Percentiles rank a stretch among this genome's conserved stretches.
These are phyloP conservation scores for Talaromyces ruber DNA, from an alignment of 495 filamentous ascomycete genomes.

Conservation along the genomic window DNA sequence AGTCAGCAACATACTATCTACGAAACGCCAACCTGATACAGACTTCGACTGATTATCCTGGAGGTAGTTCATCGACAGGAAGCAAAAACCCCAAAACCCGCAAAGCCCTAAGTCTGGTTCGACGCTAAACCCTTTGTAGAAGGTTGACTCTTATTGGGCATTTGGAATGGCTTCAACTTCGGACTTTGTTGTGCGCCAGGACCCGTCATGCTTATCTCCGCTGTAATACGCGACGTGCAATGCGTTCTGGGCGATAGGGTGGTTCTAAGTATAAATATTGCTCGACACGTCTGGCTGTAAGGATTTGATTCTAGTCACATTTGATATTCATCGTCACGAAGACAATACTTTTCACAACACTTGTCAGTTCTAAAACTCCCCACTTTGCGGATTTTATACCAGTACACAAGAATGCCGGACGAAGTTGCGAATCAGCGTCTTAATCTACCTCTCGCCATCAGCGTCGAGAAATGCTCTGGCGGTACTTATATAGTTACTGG, in stretches of 20 bases:
- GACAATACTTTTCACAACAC: neutral
- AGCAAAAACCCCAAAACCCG: no score
- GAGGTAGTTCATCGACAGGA: no score
- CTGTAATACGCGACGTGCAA: neutral
- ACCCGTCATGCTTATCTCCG: neutral
- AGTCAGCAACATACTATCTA: no score
- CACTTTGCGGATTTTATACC: neutral
- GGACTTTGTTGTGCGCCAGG: neutral
- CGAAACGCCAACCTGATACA: no score
- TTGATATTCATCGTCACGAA: neutral
- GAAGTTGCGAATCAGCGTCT: neutral
- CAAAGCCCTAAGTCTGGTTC: no score
- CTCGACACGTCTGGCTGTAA: neutral
- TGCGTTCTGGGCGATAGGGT: neutral
- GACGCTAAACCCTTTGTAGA: no score
- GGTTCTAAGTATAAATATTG: neutral
- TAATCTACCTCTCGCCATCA: neutral
- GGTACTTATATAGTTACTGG: conserved; percentile 42
- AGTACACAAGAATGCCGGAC: neutral
- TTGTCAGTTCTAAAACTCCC: neutral
- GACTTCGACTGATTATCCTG: no score
- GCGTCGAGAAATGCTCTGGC: neutral
- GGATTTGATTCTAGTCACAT: neutral
- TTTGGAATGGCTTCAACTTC: neutral
- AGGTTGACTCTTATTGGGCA: no score